Evolutionary conservation across 192 early-diverging fungal species (phyloP), one percentile per base, ranked within the genome.

Genomic region (Coemansia aciculifera): DNA sequence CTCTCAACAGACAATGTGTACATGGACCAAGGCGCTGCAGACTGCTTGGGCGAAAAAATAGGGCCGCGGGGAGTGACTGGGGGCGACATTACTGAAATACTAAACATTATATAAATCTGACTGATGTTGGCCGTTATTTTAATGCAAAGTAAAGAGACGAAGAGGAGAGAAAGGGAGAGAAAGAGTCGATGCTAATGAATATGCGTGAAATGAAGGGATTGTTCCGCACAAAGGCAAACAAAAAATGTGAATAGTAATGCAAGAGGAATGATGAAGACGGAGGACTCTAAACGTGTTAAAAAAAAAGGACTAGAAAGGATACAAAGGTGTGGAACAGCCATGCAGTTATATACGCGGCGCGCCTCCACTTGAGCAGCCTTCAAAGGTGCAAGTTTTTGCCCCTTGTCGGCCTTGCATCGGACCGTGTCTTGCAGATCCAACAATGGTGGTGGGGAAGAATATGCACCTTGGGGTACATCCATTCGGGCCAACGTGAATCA

Each of bases 1-100:
- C 68, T 65, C 27, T 69, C 64, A 1, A 70, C 36, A 6, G 68
- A 71, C 29, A 76, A 44, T 52, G 74, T 70, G 54, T 65, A 69
- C 51, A 52, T 66, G 17, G 68, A 60, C 74, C 74, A 76, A 29
- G 68, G 52, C 11, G 49, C 60, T 5, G 37, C 34, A 2, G 49
- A 32, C 42, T 76, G 74, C 54, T 65, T 60, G 7, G 74, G 74
- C 42, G 74, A 76, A 23, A 76, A 76, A 43, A 76, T 67, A 6
- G 74, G 34, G 21, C 68, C 74, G 29, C 74, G 40, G 69, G 74
- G 74, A 2, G 74, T 76, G 59, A 64, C 62, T 11, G 74, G 74
- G 17, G 74, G 74, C 5, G 74, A 76, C 60, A 76, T 70, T 64
- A 65, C 65, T 3, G 65, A 66, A 46, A 76, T 71, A 19, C 59